Conservation (phyloP, 495 filamentous ascomycete species). For the Aspergillus asperescens region DNA sequence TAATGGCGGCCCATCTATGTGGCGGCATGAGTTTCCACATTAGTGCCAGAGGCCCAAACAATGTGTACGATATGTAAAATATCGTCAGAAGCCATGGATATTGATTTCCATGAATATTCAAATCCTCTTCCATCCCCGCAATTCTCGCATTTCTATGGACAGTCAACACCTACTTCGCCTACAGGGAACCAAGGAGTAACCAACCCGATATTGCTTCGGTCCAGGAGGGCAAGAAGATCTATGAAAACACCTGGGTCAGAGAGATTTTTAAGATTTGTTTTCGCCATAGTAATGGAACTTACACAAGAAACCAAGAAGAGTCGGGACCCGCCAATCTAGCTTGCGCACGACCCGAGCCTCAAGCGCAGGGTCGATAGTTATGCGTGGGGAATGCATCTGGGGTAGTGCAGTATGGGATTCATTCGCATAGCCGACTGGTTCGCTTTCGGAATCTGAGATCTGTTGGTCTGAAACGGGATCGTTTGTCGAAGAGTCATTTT, state of each 20-base stretch:
- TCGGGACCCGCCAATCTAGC: conserved; percentile 50
- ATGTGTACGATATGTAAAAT: conserved; percentile 61
- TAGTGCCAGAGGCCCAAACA: conserved; percentile 64
- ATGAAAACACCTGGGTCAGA: neutral
- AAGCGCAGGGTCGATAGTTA: conserved; percentile 44
- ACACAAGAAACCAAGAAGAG: conserved; percentile 51
- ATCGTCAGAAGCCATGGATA: conserved; percentile 74
- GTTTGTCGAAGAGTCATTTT: neutral
- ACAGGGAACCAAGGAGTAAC: conserved; percentile 8
- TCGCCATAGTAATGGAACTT: conserved; percentile 13
- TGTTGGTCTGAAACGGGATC: conserved; percentile 26
- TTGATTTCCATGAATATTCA: conserved; percentile 43
- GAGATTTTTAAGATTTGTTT: neutral
- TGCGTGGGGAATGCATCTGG: conserved; percentile 12
- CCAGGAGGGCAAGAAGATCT: conserved; percentile 63
- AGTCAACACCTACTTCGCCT: conserved; percentile 3
- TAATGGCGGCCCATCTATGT: conserved; percentile 47
- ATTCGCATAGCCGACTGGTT: conserved; percentile 22
- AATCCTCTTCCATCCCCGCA: conserved; percentile 52
- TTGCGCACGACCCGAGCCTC: conserved; percentile 57
- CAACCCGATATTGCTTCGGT: conserved; percentile 63
- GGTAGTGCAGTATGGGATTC: conserved; percentile 18
- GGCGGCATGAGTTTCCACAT: conserved; percentile 68
- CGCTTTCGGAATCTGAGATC: conserved; percentile 31
- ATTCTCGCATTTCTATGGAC: conserved; percentile 59